A percentile compares a stretch with the other conserved stretches of the same genome.
phyloP scores from a whole-genome alignment of 768 basidiomycete species.

The Tulasnella sp. region DNA sequence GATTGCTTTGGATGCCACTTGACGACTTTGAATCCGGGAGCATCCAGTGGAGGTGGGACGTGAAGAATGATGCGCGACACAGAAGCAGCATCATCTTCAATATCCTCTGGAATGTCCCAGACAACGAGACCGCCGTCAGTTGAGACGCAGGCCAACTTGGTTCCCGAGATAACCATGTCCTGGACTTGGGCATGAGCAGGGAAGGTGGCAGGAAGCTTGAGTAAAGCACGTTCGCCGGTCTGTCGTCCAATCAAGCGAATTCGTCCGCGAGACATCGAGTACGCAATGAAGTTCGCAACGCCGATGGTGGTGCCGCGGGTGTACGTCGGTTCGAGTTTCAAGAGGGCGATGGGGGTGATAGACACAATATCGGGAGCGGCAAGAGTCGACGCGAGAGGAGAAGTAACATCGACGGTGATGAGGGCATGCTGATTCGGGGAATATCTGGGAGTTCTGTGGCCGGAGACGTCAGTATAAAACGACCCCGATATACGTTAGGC shows the following conservation, averaged over 20 bases:
- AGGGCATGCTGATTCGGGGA: conserved; percentile 21
- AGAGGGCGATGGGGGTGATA: conserved; percentile 83
- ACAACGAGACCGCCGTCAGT: conserved; percentile 85
- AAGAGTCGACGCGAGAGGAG: conserved; percentile 60
- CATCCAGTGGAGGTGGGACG: conserved; percentile 39
- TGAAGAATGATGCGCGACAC: conserved; percentile 25
- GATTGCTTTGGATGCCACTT: conserved; percentile 84
- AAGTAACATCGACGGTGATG: conserved; percentile 19
- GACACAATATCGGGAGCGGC: conserved; percentile 70
- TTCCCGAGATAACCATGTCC: conserved; percentile 80
- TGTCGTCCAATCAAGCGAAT: conserved; percentile 83
- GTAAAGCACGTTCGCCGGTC: conserved; percentile 76
- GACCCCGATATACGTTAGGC: neutral
- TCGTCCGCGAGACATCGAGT: conserved; percentile 86
- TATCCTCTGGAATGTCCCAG: conserved; percentile 76
- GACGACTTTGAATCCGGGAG: conserved; percentile 69
- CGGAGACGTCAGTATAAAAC: neutral
- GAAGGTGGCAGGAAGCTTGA: conserved; percentile 60
- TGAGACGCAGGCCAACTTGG: conserved; percentile 76
- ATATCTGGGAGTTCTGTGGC: neutral
- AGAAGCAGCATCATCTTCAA: conserved; percentile 81
- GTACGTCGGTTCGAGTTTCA: conserved; percentile 78
- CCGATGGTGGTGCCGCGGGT: conserved; percentile 82
- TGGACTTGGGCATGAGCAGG: conserved; percentile 54
- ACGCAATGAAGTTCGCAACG: conserved; percentile 87